Evolutionary conservation across 148 eudicot species (phyloP).

Genomic region (Cornus kousa): DNA sequence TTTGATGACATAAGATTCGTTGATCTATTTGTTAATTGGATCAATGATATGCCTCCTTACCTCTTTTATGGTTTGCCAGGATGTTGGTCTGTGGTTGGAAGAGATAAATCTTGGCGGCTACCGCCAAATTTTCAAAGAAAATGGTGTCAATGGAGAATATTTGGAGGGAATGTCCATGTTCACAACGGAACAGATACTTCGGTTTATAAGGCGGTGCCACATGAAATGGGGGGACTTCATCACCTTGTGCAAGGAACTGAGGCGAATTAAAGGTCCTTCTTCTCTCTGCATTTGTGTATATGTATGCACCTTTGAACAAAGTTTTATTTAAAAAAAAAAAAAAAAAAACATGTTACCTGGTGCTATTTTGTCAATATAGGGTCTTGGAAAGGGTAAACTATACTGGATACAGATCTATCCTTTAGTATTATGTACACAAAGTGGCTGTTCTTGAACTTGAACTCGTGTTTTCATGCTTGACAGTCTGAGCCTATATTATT

Average conservation of each 20-base stretch:
- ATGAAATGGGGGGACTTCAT: slow-evolving; percentile 99
- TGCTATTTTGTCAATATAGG: too few relatives aligned
- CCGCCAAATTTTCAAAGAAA: slow-evolving; percentile 72
- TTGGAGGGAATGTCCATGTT: slow-evolving; percentile 99
- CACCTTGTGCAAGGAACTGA: slow-evolving; percentile 91
- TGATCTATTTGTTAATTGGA: neutral
- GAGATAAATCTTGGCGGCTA: slow-evolving; percentile 86
- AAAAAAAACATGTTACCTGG: too few relatives aligned
- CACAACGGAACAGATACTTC: slow-evolving; percentile 91
- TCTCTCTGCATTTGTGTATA: neutral
- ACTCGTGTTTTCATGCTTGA: too few relatives aligned
- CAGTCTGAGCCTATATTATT: too few relatives aligned
- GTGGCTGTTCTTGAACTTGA: too few relatives aligned
- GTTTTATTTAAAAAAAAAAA: too few relatives aligned
- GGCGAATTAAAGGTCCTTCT: slow-evolving; percentile 81
- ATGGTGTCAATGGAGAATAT: slow-evolving; percentile 93
- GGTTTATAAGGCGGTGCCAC: slow-evolving; percentile 94
- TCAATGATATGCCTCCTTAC: neutral
- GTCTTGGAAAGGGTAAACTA: too few relatives aligned
- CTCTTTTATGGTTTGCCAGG: slow-evolving; percentile 40
- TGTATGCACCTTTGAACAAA: too few relatives aligned
- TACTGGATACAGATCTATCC: too few relatives aligned
- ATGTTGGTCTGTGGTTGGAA: slow-evolving; percentile 96
- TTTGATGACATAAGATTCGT: neutral
- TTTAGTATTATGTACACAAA: too few relatives aligned